Percentiles rank a stretch among this genome's conserved stretches.
Conservation (phyloP, 2,329 filamentous ascomycete species). For the Drechmeria coniospora region DNA sequence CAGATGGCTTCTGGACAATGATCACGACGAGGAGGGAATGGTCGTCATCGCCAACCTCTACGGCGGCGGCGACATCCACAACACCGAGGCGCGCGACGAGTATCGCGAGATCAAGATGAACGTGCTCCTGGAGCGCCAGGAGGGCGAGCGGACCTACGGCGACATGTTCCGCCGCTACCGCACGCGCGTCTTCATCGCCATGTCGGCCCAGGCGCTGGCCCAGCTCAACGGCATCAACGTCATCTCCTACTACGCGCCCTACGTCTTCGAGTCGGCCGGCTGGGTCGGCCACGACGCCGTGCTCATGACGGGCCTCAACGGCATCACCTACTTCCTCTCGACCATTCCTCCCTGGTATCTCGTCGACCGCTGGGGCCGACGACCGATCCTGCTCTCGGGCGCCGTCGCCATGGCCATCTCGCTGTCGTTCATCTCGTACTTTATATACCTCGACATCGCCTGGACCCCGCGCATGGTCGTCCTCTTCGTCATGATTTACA, state of each 20-base stretch:
- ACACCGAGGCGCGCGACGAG: conserved; percentile 81
- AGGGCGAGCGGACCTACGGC: conserved; percentile 77
- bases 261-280: conserved; percentile 94
- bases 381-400: conserved; percentile 77
- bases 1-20: conserved; percentile 93
- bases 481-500: conserved; percentile 94
- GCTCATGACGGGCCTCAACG: conserved; percentile 95
- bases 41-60: conserved; percentile 97
- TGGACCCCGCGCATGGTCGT: conserved; percentile 76
- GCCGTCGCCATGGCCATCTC: conserved; percentile 82
- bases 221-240: conserved; percentile 99
- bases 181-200: conserved; percentile 91
- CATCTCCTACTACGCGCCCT: conserved; percentile 95
- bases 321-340: conserved; percentile 72
- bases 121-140: conserved; percentile 81
- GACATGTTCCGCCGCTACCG: conserved; percentile 94
- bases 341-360: conserved; percentile 96
- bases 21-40: conserved; percentile 96
- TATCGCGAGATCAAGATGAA: conserved; percentile 99
- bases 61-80: conserved; percentile 87
- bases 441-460: conserved; percentile 72
- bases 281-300: conserved; percentile 84
- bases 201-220: conserved; percentile 91
- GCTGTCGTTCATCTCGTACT: conserved; percentile 83
- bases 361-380: conserved; percentile 80